Evolutionary conservation across 805 yeast genomes (phyloP), one percentile per base, ranked within the genome.

Genomic region (Candida nonsorbophila): DNA sequence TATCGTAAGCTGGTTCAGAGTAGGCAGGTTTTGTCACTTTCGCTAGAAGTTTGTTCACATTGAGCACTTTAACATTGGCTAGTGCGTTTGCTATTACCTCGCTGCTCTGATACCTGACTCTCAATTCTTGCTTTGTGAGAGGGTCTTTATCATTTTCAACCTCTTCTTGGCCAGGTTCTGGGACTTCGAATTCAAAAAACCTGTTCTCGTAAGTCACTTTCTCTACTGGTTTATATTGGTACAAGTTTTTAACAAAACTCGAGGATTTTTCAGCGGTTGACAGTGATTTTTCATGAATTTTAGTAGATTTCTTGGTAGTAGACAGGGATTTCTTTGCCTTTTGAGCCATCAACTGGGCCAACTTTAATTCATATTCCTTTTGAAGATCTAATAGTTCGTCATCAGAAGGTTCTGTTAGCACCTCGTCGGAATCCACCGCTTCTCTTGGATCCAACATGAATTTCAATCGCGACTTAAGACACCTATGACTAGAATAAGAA

Each of bases 21-120:
- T 72, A 87, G 13, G 72, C 62, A 0, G 95, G 92, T 2, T 92
- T 80, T 16, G 51, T 40, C 1, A 87, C 76, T 38, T 78, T 76
- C 2, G 85, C 80, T 41, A 74, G 66, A 3, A 82, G 50, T 40
- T 77, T 75, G 7, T 71, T 69, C 3, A 84, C 49, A 22, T 82
- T 59, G 25, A 84, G 53, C 1, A 79, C 49, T 40, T 78, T 76
- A 36, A 72, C 69, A 10, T 70, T 72, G 9, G 51, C 39, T 6
- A 85, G 41, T 3, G 69, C 44, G 4, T 37, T 24, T 1, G 54
- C 47, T 3, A 84, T 36, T 0, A 44, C 45, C 0, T 42, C 48
- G 6, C 39, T 24, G 0, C 65, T 50, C 2, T 80, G 43, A 41
- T 76, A 80, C 25, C 84, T 51, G 34, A 63, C 63, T 3, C 59